Conservation (phyloP, 2,329 filamentous ascomycete genomes). For the Thielaviopsis musarum region DNA sequence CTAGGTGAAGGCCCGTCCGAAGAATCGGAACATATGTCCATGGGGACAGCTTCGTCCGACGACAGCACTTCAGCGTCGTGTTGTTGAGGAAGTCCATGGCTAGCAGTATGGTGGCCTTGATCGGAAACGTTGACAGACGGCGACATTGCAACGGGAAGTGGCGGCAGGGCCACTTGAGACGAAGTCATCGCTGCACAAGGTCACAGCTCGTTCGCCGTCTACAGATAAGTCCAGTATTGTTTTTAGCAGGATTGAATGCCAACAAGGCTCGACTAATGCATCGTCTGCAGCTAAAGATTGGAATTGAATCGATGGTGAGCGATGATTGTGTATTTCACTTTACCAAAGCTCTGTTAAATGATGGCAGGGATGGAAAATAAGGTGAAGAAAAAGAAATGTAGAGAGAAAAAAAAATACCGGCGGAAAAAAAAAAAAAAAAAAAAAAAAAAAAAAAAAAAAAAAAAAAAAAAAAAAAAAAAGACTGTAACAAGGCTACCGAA, state of each 20-base stretch:
- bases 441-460: neutral
- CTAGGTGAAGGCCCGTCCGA: neutral
- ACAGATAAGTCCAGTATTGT: neutral
- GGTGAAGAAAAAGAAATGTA: neutral
- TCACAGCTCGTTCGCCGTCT: constrained; percentile 11
- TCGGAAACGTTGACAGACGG: constrained; percentile 3
- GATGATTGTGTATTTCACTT: neutral
- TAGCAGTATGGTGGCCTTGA: neutral
- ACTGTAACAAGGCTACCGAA: neutral
- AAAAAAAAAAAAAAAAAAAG: neutral
- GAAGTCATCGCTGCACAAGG: constrained; percentile 12
- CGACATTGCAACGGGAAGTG: constrained; percentile 7
- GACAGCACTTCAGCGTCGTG: neutral
- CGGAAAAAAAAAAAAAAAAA: neutral
- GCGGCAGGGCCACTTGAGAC: constrained; percentile 10
- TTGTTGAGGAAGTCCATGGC: neutral
- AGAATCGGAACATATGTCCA: constrained; percentile 9
- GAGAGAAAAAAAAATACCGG: neutral
- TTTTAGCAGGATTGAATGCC: neutral
- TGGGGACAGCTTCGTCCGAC: constrained; percentile 6
- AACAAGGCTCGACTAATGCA: neutral
- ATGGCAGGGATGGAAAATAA: neutral
- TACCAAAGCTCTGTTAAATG: neutral
- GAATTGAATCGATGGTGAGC: neutral
- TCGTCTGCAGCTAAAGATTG: neutral